These are phyloP conservation scores for Orbilia oligospora DNA, from an alignment of 2,329 filamentous ascomycete genomes.

Conservation along the genomic window DNA sequence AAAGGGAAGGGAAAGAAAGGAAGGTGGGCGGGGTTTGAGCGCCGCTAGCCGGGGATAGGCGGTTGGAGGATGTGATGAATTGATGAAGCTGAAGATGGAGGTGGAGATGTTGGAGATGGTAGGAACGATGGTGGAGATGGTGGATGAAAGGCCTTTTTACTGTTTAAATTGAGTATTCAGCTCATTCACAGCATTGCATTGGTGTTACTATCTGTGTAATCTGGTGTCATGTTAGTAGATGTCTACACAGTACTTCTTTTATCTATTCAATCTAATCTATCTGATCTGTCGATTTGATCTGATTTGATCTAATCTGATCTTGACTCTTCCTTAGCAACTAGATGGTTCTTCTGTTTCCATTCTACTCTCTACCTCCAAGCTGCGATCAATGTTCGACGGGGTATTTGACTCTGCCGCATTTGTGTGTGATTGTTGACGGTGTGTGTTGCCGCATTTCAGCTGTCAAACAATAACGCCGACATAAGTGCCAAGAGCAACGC, in stretches of 20 bases:
- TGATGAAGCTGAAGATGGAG: background rate
- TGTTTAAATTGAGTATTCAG: no score
- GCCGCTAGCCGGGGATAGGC: constrained; percentile 17
- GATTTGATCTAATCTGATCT: background rate
- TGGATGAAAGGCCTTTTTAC: no score
- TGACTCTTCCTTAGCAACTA: background rate
- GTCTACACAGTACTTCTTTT: no score
- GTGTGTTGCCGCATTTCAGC: constrained; percentile 2
- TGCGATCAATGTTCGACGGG: no score
- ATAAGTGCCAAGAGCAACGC: background rate
- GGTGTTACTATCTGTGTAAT: no score
- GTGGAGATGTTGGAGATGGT: background rate
- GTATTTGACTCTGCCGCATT: background rate
- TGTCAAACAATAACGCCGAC: background rate
- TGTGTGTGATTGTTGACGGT: background rate
- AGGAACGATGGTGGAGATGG: no score
- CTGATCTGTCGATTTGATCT: background rate
- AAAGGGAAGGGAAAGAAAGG: no score
- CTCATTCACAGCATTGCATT: no score
- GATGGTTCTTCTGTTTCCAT: background rate
- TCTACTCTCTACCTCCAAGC: no score
- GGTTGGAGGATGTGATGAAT: background rate
- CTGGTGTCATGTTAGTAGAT: no score
- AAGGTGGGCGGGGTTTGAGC: no score
- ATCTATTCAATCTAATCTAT: no score